phyloP scores from a whole-genome alignment of 169 alveolate genomes.

The Plasmodium vivax region DNA sequence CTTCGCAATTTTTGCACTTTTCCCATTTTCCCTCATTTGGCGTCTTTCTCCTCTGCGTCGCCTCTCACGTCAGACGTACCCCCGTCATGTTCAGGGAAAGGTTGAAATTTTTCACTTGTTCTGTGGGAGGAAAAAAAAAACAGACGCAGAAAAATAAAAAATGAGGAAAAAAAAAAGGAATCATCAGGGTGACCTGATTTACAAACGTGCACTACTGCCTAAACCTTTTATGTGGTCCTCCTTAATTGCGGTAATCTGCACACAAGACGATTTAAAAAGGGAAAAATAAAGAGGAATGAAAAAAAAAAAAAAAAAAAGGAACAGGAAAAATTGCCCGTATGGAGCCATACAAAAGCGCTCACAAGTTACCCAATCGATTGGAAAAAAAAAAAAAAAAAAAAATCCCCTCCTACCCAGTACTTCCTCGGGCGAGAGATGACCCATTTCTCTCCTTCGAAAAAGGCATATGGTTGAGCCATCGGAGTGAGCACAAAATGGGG shows the following conservation, averaged over 20 bases:
- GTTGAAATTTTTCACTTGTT: conserved; percentile 31
- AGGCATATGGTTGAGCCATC: background rate
- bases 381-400: background rate
- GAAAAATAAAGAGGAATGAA: background rate
- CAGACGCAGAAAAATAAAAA: background rate
- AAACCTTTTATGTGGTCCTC: conserved; percentile 39
- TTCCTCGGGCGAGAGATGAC: conserved; percentile 52
- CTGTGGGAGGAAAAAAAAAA: background rate
- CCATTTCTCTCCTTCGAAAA: conserved; percentile 61
- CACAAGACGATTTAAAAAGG: background rate
- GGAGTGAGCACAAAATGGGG: background rate
- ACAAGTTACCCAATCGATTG: background rate
- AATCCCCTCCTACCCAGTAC: conserved; percentile 26
- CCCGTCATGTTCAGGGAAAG: conserved; percentile 35
- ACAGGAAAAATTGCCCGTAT: background rate
- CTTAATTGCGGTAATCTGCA: conserved; percentile 58
- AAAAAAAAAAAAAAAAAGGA: background rate
- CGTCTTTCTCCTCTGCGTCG: background rate
- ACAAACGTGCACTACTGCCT: background rate
- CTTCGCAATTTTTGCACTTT: background rate
- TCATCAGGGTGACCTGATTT: background rate
- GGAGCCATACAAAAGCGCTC: background rate
- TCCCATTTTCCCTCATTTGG: background rate
- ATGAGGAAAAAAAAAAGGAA: background rate
- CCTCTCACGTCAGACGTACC: conserved; percentile 5